A percentile compares a stretch with the other conserved stretches of the same genome.
Conservation (phyloP, 176 grass and related monocot species). For the Puya raimondii region DNA sequence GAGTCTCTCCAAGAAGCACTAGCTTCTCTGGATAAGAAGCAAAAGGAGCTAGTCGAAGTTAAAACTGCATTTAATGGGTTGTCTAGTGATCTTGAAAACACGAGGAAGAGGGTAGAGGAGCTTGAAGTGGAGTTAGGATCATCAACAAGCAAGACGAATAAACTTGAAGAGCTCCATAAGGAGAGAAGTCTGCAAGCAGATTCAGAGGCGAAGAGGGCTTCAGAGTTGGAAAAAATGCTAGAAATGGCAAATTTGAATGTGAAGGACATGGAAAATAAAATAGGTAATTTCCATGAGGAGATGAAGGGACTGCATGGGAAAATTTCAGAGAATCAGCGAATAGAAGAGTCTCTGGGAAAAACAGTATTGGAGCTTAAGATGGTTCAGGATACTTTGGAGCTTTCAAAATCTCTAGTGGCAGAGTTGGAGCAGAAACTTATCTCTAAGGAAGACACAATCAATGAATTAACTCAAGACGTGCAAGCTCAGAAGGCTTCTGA, state of each 20-base stretch:
- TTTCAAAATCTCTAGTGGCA: slow-evolving; percentile 50
- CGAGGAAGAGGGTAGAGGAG: slow-evolving; percentile 48
- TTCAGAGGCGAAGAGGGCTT: slow-evolving; percentile 52
- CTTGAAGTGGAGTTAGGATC: slow-evolving; percentile 38
- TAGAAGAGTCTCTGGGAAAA: slow-evolving; percentile 51
- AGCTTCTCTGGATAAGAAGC: slow-evolving; percentile 36
- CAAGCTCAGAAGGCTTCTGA: slow-evolving; percentile 49
- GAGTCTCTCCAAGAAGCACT: slow-evolving; percentile 63
- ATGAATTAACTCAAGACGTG: slow-evolving; percentile 59
- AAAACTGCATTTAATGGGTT: slow-evolving; percentile 35
- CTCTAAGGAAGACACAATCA: slow-evolving; percentile 45
- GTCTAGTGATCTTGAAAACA: slow-evolving; percentile 43
- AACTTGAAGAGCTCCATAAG: slow-evolving; percentile 58
- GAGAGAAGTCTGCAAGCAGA: slow-evolving; percentile 51
- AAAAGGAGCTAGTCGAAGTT: slow-evolving; percentile 53
- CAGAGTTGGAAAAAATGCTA: slow-evolving; percentile 68
- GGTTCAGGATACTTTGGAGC: slow-evolving; percentile 49
- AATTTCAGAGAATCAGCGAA: slow-evolving; percentile 37
- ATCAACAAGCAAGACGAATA: slow-evolving; percentile 39
- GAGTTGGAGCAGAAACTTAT: slow-evolving; percentile 67
- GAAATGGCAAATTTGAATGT: slow-evolving; percentile 40
- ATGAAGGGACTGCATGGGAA: slow-evolving; percentile 50
- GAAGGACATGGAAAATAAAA: slow-evolving; percentile 68
- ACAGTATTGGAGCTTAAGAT: slow-evolving; percentile 48
- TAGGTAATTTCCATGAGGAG: slow-evolving; percentile 51